Conservation (phyloP, 2,329 filamentous ascomycete species). For the Pleomassaria siparia region DNA sequence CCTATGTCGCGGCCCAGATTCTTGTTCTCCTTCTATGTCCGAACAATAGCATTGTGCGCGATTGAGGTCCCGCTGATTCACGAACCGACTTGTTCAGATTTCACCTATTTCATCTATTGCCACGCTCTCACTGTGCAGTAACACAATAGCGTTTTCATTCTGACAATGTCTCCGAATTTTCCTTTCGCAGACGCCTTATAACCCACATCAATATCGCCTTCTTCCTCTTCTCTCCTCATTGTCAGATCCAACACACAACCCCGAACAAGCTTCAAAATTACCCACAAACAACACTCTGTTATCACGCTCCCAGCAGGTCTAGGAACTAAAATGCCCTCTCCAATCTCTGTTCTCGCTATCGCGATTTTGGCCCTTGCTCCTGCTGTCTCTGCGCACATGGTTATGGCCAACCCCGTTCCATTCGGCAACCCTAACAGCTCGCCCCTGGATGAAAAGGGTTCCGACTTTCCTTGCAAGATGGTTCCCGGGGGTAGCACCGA, state of each 20-base stretch:
- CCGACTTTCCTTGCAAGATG: constrained; percentile 80
- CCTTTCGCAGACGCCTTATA: constrained; percentile 9
- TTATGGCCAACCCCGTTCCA: constrained; percentile 68
- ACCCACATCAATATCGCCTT: constrained; percentile 9
- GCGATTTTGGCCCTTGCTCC: constrained; percentile 50
- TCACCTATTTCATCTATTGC: constrained; percentile 14
- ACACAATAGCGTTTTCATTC: constrained; percentile 16
- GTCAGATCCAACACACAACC: constrained; percentile 11
- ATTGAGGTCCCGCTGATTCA: constrained; percentile 6
- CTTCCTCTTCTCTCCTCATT: constrained; percentile 15
- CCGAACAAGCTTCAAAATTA: constrained; percentile 5
- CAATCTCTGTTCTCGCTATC: constrained; percentile 12
- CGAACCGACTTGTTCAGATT: constrained; percentile 2
- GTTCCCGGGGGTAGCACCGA: constrained; percentile 39
- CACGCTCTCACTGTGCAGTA: constrained; percentile 9
- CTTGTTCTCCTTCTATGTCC: neutral
- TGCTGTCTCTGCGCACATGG: constrained; percentile 71
- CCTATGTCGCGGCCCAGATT: neutral
- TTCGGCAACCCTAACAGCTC: constrained; percentile 59
- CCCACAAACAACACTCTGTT: neutral
- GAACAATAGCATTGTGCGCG: constrained; percentile 12
- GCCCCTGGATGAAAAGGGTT: constrained; percentile 61
- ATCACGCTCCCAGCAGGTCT: constrained; percentile 3
- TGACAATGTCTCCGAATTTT: constrained; percentile 6
- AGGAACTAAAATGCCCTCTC: constrained; percentile 6